Conservation (phyloP, 2,329 filamentous ascomycete species). For the Incumbomyces delicatus region DNA sequence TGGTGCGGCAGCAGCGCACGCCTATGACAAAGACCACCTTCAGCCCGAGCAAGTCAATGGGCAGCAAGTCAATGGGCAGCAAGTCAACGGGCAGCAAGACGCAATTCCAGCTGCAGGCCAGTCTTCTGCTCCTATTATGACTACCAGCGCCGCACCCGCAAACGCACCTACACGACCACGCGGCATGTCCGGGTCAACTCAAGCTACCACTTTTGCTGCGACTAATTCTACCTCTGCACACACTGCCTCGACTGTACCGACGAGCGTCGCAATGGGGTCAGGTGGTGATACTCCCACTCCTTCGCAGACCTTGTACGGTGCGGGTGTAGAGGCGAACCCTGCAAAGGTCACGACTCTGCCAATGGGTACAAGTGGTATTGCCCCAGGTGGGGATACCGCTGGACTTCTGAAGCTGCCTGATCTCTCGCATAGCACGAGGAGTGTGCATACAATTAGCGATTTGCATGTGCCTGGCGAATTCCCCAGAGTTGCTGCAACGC, state of each 20-base stretch:
- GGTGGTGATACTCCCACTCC: background rate
- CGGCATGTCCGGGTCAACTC: constrained; percentile 16
- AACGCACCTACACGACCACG: constrained; percentile 15
- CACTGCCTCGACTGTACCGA: background rate
- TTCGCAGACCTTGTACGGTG: background rate
- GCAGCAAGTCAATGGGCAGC: no score
- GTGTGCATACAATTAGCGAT: constrained; percentile 50
- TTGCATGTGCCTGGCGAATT: constrained; percentile 62
- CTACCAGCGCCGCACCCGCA: constrained; percentile 11
- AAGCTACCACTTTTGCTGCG: constrained; percentile 13
- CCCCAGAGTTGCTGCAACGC: constrained; percentile 27
- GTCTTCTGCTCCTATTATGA: constrained; percentile 5
- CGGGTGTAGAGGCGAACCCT: background rate
- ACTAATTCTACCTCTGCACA: background rate
- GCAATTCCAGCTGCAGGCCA: constrained; percentile 2
- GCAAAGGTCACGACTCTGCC: background rate
- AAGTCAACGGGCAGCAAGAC: constrained; percentile 6
- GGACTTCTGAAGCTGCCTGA: background rate
- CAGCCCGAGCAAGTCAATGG: no score
- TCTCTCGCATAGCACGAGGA: constrained; percentile 25
- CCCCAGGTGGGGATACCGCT: background rate
- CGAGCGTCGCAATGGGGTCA: background rate
- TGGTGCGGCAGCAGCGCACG: constrained; percentile 17
- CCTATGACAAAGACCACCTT: constrained; percentile 13
- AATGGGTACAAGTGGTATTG: background rate